Evolutionary conservation across 306 rosid genomes (phyloP).

Genomic region (Cicer pinnatifidum): DNA sequence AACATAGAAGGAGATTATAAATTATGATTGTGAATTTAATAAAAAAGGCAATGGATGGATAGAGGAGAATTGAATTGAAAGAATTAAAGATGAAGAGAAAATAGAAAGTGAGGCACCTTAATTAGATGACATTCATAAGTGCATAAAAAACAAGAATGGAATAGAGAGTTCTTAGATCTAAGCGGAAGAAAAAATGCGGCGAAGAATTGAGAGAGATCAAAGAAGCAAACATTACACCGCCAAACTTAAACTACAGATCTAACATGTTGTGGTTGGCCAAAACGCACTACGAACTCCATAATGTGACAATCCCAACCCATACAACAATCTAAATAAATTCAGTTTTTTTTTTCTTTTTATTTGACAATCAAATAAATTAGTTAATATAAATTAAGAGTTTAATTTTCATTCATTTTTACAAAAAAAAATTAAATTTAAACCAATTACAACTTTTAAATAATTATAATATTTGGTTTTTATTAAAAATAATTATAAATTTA

Average conservation of each 20-base stretch:
- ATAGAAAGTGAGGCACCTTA: slow-evolving; percentile 22
- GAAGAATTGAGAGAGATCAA: neutral
- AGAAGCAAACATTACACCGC: neutral
- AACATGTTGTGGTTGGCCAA: slow-evolving; percentile 2
- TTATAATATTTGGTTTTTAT: no score
- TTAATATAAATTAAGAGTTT: no score
- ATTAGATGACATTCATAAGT: slow-evolving; percentile 22
- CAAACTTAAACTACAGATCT: slow-evolving; percentile 14
- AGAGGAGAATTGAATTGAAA: neutral
- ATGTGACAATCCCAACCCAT: neutral
- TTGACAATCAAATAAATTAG: no score
- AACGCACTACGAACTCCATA: neutral
- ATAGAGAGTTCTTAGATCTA: slow-evolving; percentile 29
- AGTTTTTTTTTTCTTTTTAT: no score
- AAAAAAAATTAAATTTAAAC: no score
- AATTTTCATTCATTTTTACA: no score
- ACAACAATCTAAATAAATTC: neutral
- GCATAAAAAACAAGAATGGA: neutral
- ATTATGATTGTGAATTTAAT: neutral
- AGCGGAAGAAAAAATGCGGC: neutral
- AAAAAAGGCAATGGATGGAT: neutral
- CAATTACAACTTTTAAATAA: no score
- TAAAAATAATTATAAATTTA: no score
- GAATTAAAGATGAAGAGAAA: neutral
- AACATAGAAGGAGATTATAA: neutral